Base-by-base conservation (phyloP, 1,139 yeast genomes). In the Geotrichum carabidarum region DNA sequence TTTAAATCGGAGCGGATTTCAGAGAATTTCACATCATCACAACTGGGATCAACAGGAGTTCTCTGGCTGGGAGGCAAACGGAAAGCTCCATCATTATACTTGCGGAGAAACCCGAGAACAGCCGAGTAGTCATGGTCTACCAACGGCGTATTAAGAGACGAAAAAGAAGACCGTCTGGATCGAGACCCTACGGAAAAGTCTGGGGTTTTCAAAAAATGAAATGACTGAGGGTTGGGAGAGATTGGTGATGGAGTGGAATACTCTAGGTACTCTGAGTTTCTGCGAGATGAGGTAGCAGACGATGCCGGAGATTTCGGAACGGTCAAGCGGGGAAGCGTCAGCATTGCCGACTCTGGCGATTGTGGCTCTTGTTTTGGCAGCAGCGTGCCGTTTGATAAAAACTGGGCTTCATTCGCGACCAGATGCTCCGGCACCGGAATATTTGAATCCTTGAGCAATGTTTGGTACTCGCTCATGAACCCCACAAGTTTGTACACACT, bases 351-450 rank as follows among this genome's bases (percentile, higher is more conserved):
- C 11, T 48, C 51, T 1, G 44, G 49, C 30, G 49, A 35, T 11
- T 11, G 48, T 4, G 53, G 32, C 15, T 43, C 42, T 17, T 12
- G 42, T 7, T 15, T 27, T 9, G 32, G 7, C 11, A 22, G 32
- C 31, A 22, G 8, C 15, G 11, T 22, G 14, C 42, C 49, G 22
- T 45, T 36, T 9, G 40, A 44, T 9, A 53, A 40, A 27, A 57
- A 53, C 34, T 59, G 61, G 11, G 59, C 51, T 42, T 55, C 60
- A n/a, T 54, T 51, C 22, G 46, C 54, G 12, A 57, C 55, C 30
- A 63, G 51, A 14, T 59, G 59, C 17, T 57, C 59, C n/a, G 64
- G 65, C 2, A 63, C 58, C 35, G 58, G 59, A 17, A 63, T 56
- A 35, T 61, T 58, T 45, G 59, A 54, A 14, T 54, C 54, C 43